A percentile compares a stretch with the other conserved stretches of the same genome.
phyloP scores from a whole-genome alignment of 139 green algal genomes.

The Zygnema circumcarinatum region DNA sequence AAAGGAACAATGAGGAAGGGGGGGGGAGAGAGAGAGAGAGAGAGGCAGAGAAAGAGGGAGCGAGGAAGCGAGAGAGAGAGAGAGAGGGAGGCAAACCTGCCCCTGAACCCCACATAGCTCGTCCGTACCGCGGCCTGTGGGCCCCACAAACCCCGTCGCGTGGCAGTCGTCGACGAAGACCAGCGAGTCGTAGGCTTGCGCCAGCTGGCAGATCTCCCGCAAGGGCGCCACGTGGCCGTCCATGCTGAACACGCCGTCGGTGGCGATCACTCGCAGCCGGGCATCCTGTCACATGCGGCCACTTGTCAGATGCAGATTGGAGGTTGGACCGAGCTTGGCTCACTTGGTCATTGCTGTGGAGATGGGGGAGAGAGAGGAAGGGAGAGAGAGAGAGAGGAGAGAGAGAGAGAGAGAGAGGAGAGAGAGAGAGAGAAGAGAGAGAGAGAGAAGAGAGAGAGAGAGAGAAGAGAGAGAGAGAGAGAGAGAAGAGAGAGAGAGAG shows the following conservation, averaged over 20 bases:
- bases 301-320: no score
- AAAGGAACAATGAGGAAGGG: neutral
- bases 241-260: slow-evolving; percentile 77
- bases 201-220: slow-evolving; percentile 66
- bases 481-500: no score
- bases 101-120: slow-evolving; percentile 68
- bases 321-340: no score
- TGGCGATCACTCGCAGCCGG: slow-evolving; percentile 72
- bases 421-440: neutral
- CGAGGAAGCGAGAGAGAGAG: neutral
- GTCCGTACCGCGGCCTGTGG: slow-evolving; percentile 69
- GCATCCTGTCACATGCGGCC: slow-evolving; percentile 25
- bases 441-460: neutral
- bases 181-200: slow-evolving; percentile 65
- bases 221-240: slow-evolving; percentile 70
- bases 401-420: neutral
- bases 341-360: no score
- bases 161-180: slow-evolving; percentile 75
- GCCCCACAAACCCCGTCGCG: slow-evolving; percentile 73
- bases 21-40: slow-evolving; percentile 4
- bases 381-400: no score
- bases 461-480: neutral
- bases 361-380: no score
- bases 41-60: neutral
- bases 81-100: neutral